A percentile compares a stretch with the other conserved stretches of the same genome.
These are phyloP conservation scores for Iris pallida DNA, from an alignment of 116 monocot genomes.

Conservation along the genomic window DNA sequence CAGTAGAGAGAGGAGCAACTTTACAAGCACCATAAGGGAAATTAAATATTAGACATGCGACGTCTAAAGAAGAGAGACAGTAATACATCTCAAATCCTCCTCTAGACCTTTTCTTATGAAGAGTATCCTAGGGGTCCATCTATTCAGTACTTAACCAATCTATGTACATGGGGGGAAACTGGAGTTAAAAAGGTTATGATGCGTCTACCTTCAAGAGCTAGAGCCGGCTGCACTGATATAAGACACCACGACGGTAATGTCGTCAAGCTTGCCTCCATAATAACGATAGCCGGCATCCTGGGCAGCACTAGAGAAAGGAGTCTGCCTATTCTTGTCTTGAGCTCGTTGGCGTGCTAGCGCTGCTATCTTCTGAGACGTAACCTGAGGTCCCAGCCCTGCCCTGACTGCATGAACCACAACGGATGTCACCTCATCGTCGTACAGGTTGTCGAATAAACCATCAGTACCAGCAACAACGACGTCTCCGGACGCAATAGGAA, in stretches of 20 bases:
- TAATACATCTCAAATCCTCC: too few relatives aligned
- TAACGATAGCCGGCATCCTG: conserved; percentile 33
- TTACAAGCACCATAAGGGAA: too few relatives aligned
- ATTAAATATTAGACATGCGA: too few relatives aligned
- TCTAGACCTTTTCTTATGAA: too few relatives aligned
- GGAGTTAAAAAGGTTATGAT: too few relatives aligned
- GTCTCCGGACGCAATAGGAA: conserved; percentile 35
- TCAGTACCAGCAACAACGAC: conserved; percentile 37
- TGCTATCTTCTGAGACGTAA: conserved; percentile 32
- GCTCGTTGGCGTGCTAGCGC: conserved; percentile 33
- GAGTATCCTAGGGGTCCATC: too few relatives aligned
- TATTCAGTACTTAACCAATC: too few relatives aligned
- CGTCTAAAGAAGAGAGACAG: too few relatives aligned
- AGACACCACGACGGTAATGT: conserved; percentile 38
- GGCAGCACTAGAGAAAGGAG: conserved; percentile 35
- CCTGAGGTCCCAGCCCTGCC: conserved; percentile 21
- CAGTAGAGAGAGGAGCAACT: too few relatives aligned
- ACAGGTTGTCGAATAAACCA: conserved; percentile 35
- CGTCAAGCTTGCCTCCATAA: conserved; percentile 39
- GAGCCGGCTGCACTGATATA: conserved; percentile 8
- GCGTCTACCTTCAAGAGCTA: too few relatives aligned
- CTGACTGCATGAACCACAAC: conserved; percentile 30
- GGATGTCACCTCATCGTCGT: conserved; percentile 22
- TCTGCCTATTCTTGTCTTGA: conserved; percentile 31
- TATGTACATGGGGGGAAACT: too few relatives aligned